Evolutionary conservation across 192 early-diverging fungal species (phyloP).

Genomic region (Linderina pennispora): DNA sequence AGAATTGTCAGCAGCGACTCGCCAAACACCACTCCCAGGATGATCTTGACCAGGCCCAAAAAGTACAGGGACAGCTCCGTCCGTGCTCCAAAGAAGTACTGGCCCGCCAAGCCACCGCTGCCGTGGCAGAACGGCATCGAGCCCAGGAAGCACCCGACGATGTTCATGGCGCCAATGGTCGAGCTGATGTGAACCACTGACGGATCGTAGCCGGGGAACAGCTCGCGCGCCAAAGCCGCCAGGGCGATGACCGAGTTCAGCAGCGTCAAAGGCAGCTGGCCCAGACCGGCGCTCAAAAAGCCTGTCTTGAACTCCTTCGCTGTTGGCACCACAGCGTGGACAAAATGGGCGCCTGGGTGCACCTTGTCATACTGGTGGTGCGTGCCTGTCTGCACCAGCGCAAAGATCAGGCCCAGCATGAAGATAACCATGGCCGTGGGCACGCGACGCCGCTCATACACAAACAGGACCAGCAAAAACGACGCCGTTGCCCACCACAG

Average conservation of each 20-base stretch:
- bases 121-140: constrained; percentile 78
- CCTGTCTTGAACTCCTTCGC: constrained; percentile 60
- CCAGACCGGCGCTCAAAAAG: constrained; percentile 75
- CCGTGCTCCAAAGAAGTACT: constrained; percentile 90
- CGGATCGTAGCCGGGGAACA: constrained; percentile 63
- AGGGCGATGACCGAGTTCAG: constrained; percentile 85
- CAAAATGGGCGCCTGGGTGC: constrained; percentile 51
- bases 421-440: constrained; percentile 71
- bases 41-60: constrained; percentile 71
- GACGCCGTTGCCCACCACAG: constrained; percentile 63
- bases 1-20: constrained; percentile 69
- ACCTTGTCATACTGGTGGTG: constrained; percentile 39
- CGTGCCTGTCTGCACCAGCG: constrained; percentile 49
- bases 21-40: constrained; percentile 78
- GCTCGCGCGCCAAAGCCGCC: constrained; percentile 65
- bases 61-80: constrained; percentile 71
- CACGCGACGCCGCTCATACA: constrained; percentile 57
- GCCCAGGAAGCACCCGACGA: constrained; percentile 72
- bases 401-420: constrained; percentile 61
- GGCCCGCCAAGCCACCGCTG: constrained; percentile 88
- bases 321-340: constrained; percentile 54
- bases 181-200: constrained; percentile 49
- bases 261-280: constrained; percentile 80
- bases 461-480: constrained; percentile 61
- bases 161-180: constrained; percentile 73